These are phyloP conservation scores for Arctostaphylos glauca DNA, from an alignment of 148 eudicot species.

Conservation along the genomic window DNA sequence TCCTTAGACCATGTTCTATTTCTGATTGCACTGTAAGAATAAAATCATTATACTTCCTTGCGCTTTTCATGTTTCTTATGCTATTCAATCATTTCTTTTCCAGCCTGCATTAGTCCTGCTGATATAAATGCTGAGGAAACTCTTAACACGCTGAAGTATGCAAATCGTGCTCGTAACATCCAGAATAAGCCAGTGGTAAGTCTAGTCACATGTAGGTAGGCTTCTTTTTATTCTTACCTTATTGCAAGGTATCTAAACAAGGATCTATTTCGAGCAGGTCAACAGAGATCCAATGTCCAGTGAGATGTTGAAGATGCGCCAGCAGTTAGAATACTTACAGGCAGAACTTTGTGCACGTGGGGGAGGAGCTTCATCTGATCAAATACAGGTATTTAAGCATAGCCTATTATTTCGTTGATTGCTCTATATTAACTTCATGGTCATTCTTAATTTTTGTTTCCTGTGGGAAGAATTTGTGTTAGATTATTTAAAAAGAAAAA, in stretches of 20 bases:
- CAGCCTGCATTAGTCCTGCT: constrained; percentile 99
- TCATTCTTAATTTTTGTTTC: background rate
- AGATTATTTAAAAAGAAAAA: background rate
- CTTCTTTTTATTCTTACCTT: constrained; percentile 8
- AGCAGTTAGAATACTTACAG: constrained; percentile 85
- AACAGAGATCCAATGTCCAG: constrained; percentile 91
- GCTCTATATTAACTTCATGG: background rate
- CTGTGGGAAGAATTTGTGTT: background rate
- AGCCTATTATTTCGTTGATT: background rate
- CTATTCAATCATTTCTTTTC: constrained; percentile 17
- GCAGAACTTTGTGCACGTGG: constrained; percentile 98
- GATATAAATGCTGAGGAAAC: constrained; percentile 99
- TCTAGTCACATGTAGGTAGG: background rate
- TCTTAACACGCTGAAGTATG: constrained; percentile 97
- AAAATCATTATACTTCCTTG: background rate
- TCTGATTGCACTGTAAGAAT: background rate
- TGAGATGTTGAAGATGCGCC: constrained; percentile 98
- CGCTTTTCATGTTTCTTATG: constrained; percentile 4
- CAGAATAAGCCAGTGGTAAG: constrained; percentile 97
- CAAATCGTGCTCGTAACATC: constrained; percentile 97
- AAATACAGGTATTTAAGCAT: constrained; percentile 59
- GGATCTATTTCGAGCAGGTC: constrained; percentile 43
- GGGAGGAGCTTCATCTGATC: constrained; percentile 70
- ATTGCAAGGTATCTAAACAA: background rate
- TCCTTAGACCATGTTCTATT: background rate